A percentile compares a stretch with the other conserved stretches of the same genome.
Evolutionary conservation across 2,329 filamentous ascomycete species (phyloP).

Genomic region (Colletotrichum theobromicola): DNA sequence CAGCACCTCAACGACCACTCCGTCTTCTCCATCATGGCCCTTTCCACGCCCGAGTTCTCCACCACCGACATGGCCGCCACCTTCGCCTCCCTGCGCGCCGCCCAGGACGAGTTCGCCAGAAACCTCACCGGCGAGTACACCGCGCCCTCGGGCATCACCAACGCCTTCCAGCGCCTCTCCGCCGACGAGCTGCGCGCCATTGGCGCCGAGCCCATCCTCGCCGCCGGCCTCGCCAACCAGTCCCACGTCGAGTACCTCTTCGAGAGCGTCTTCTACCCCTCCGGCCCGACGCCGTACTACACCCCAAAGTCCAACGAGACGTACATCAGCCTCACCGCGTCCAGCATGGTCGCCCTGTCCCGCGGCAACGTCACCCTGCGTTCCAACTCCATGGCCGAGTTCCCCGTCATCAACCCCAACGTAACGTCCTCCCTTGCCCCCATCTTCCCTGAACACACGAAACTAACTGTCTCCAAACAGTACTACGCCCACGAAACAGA

Average conservation of each 20-base stretch:
- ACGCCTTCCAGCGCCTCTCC: constrained; percentile 28
- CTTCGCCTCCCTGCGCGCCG: constrained; percentile 22
- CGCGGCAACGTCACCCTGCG: constrained; percentile 26
- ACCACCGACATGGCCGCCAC: constrained; percentile 26
- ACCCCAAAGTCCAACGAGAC: constrained; percentile 26
- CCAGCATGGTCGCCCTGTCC: constrained; percentile 28
- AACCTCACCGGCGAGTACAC: constrained; percentile 27
- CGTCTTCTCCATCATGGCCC: constrained; percentile 32
- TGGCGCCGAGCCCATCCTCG: constrained; percentile 24
- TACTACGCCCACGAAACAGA: constrained; percentile 32
- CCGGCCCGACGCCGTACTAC: constrained; percentile 30
- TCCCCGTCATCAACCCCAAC: constrained; percentile 27
- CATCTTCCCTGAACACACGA: constrained; percentile 5
- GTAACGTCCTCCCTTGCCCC: constrained; percentile 1
- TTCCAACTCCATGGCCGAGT: constrained; percentile 25
- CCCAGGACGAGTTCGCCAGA: constrained; percentile 27
- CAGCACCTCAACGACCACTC: constrained; percentile 31
- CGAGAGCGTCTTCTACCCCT: constrained; percentile 31
- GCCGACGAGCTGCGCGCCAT: constrained; percentile 22
- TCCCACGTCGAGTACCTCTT: constrained; percentile 32
- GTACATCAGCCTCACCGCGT: constrained; percentile 29
- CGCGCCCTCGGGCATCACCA: constrained; percentile 28
- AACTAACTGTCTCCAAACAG: constrained; percentile 13
- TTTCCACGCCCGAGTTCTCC: constrained; percentile 26
- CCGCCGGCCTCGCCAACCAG: constrained; percentile 26